Conservation (phyloP, 2,329 filamentous ascomycete genomes). For the Monilinia laxa region DNA sequence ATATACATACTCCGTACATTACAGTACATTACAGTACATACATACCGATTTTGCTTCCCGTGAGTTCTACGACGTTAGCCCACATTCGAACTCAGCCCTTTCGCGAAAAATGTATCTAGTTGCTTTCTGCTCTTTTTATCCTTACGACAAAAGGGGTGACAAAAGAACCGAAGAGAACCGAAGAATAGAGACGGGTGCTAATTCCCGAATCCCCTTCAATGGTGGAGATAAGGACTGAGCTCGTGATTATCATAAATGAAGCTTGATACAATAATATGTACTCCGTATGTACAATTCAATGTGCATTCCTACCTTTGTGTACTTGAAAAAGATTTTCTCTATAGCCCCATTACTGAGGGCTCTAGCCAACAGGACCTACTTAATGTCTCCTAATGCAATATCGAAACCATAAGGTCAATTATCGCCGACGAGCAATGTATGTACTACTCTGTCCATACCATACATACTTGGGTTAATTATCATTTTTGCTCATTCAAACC, state of each 20-base stretch:
- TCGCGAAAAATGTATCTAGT: not conserved
- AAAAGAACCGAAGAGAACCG: not conserved
- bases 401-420: conserved; percentile 1
- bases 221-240: conserved; percentile 11
- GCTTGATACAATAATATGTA: not conserved
- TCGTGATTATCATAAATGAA: conserved; percentile 1
- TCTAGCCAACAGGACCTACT: not conserved
- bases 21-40: too few relatives aligned
- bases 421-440: not conserved
- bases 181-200: not conserved
- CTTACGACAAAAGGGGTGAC: too few relatives aligned
- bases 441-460: not conserved
- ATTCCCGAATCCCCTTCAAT: not conserved
- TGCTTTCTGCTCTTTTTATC: not conserved
- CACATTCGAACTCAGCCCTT: not conserved
- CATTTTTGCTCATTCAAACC: not conserved
- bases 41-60: conserved; percentile 7
- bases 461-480: too few relatives aligned
- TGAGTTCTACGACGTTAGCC: not conserved
- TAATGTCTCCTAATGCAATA: not conserved
- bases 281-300: not conserved
- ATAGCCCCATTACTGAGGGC: not conserved
- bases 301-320: not conserved
- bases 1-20: too few relatives aligned
- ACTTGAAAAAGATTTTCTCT: not conserved